Evolutionary conservation across 2,329 filamentous ascomycete genomes (phyloP).

Genomic region (Chrysosporium queenslandicum): DNA sequence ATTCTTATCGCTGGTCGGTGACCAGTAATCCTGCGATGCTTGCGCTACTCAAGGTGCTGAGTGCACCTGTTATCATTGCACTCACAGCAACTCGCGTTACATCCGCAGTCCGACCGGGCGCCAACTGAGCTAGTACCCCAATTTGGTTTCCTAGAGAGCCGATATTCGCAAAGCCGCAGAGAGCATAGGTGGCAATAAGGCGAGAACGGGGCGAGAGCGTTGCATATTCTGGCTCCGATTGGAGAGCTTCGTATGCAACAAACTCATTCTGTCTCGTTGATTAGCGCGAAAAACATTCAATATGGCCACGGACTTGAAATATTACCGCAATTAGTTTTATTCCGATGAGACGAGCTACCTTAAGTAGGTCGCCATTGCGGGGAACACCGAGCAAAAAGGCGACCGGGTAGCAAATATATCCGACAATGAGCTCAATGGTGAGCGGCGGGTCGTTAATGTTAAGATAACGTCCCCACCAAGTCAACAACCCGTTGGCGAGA

Average conservation of each 20-base stretch:
- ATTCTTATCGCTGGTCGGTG: conserved; percentile 37
- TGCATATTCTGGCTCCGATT: conserved; percentile 43
- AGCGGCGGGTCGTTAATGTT: conserved; percentile 61
- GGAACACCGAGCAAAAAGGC: conserved; percentile 74
- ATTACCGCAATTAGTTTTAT: conserved; percentile 67
- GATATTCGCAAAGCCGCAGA: conserved; percentile 76
- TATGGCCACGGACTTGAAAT: conserved; percentile 16
- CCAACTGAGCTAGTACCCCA: conserved; percentile 72
- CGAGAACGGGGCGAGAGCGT: conserved; percentile 58
- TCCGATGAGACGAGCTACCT: conserved; percentile 69
- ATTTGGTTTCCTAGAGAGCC: conserved; percentile 83
- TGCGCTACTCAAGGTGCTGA: conserved; percentile 70
- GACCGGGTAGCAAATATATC: conserved; percentile 68
- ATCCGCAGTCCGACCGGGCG: conserved; percentile 62
- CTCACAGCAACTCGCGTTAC: conserved; percentile 66
- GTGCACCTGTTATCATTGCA: conserved; percentile 65
- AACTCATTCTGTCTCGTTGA: conserved; percentile 56
- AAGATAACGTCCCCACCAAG: conserved; percentile 74
- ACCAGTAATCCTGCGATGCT: conserved; percentile 67
- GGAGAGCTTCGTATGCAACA: conserved; percentile 56
- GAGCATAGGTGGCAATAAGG: conserved; percentile 75
- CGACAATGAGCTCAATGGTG: conserved; percentile 63
- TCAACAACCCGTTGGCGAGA: conserved; percentile 64
- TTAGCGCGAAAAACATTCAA: conserved; percentile 7
- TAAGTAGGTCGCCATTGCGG: conserved; percentile 53